A percentile compares a stretch with the other conserved stretches of the same genome.
These are phyloP conservation scores for Globisporangium abappressorium DNA, from an alignment of 352 stramenopile species.

Conservation along the genomic window DNA sequence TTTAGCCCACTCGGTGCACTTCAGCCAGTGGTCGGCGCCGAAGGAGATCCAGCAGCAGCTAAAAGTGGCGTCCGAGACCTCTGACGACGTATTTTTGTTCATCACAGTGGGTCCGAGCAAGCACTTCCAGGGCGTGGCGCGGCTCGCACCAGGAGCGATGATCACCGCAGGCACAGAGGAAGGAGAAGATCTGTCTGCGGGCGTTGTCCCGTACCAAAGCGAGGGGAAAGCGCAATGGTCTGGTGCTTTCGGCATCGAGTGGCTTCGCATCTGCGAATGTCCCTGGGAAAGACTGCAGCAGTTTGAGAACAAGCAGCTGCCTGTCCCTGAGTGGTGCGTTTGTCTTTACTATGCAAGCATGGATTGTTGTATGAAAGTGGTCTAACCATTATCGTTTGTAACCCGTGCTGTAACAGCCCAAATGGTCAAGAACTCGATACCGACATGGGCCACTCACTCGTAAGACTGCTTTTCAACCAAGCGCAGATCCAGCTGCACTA, in stretches of 20 bases:
- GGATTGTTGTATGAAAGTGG: conserved; percentile 8
- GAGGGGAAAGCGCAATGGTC: conserved; percentile 51
- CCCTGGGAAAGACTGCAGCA: conserved; percentile 76
- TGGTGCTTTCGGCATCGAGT: conserved; percentile 71
- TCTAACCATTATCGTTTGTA: conserved; percentile 7
- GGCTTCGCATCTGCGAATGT: conserved; percentile 86
- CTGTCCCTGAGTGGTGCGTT: conserved; percentile 55
- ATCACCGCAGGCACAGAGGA: conserved; percentile 30
- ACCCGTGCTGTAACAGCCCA: conserved; percentile 26
- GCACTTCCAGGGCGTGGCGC: conserved; percentile 77
- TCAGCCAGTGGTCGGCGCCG: conserved; percentile 63
- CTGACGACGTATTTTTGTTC: conserved; percentile 81
- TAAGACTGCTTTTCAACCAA: conserved; percentile 81
- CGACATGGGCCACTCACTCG: conserved; percentile 64
- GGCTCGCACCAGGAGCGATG: conserved; percentile 36
- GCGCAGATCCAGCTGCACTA: conserved; percentile 81
- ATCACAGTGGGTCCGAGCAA: conserved; percentile 68
- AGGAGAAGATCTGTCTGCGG: conserved; percentile 49
- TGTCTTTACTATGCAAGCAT: not conserved
- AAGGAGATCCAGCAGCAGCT: conserved; percentile 51
- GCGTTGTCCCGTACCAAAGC: conserved; percentile 57
- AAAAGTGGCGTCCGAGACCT: conserved; percentile 67
- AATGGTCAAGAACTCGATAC: conserved; percentile 68
- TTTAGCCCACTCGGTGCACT: conserved; percentile 76
- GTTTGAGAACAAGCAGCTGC: conserved; percentile 68